Conservation (phyloP, 2,329 filamentous ascomycete species). For the Capronia americana region DNA sequence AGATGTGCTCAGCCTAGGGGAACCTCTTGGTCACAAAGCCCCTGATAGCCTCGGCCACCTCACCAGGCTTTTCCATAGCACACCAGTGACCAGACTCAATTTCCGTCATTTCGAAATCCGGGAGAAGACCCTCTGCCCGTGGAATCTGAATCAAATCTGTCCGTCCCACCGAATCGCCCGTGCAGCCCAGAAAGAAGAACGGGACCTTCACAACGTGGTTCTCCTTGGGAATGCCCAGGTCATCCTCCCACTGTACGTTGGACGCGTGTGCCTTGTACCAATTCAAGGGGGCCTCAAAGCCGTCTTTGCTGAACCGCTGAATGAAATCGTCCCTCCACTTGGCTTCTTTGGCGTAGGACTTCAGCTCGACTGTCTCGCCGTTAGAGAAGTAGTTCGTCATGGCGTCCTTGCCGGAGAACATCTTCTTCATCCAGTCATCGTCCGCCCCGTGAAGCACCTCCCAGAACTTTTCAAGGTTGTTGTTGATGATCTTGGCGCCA, state of each 20-base stretch:
- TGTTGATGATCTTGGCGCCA: conserved; percentile 47
- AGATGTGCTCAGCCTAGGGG: background rate
- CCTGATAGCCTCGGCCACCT: conserved; percentile 27
- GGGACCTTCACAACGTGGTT: conserved; percentile 23
- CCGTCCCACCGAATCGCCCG: conserved; percentile 23
- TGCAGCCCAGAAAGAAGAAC: conserved; percentile 30
- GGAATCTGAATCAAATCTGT: conserved; percentile 22
- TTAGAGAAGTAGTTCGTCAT: conserved; percentile 43
- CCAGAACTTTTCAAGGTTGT: conserved; percentile 50
- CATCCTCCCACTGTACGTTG: conserved; percentile 25
- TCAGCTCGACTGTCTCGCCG: conserved; percentile 41
- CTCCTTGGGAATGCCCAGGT: conserved; percentile 24
- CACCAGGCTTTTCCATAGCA: conserved; percentile 26
- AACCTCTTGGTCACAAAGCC: conserved; percentile 26
- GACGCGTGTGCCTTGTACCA: conserved; percentile 24
- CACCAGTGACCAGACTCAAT: conserved; percentile 32
- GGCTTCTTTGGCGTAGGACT: conserved; percentile 45
- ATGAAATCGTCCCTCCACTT: conserved; percentile 46
- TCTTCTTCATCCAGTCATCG: conserved; percentile 44
- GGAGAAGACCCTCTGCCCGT: conserved; percentile 27
- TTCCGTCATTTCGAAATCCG: conserved; percentile 24
- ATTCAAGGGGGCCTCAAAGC: conserved; percentile 24
- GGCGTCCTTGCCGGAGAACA: conserved; percentile 48
- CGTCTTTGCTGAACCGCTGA: conserved; percentile 41
- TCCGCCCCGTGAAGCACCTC: conserved; percentile 45